Conservation (phyloP, 495 filamentous ascomycete species). For the Mytilinidion resinicola region DNA sequence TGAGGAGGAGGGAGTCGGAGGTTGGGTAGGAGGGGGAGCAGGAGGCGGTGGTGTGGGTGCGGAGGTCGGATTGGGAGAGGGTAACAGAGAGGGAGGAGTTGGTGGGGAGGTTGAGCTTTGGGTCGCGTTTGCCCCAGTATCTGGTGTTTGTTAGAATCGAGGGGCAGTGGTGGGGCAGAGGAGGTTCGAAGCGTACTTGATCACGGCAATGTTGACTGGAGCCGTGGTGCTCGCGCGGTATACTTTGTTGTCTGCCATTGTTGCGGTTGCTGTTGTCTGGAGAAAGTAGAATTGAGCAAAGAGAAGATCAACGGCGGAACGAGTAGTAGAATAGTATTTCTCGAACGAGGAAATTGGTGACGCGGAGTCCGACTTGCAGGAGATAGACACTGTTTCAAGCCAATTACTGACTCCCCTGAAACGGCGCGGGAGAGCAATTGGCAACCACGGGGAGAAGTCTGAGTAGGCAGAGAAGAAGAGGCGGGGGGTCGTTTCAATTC, state of each 20-base stretch:
- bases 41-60: slow-evolving; percentile 91
- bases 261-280: background rate
- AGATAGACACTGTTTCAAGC: background rate
- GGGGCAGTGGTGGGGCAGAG: slow-evolving; percentile 14
- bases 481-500: background rate
- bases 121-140: slow-evolving; percentile 97
- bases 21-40: slow-evolving; percentile 70
- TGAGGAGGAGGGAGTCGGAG: slow-evolving; percentile 73
- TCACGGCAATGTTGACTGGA: slow-evolving; percentile 97
- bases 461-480: background rate
- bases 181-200: slow-evolving; percentile 61
- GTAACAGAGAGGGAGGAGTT: slow-evolving; percentile 96
- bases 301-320: too few relatives aligned
- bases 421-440: too few relatives aligned
- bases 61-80: slow-evolving; percentile 86
- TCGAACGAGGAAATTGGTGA: background rate
- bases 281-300: background rate
- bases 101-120: slow-evolving; percentile 88
- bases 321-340: background rate
- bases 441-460: background rate
- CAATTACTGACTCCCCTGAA: too few relatives aligned
- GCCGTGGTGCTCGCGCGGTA: slow-evolving; percentile 92
- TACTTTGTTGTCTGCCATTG: slow-evolving; percentile 49
- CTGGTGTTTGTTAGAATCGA: slow-evolving; percentile 38
- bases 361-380: background rate